Conservation (phyloP, 192 early-diverging fungal genomes). For the Mortierella antarctica region DNA sequence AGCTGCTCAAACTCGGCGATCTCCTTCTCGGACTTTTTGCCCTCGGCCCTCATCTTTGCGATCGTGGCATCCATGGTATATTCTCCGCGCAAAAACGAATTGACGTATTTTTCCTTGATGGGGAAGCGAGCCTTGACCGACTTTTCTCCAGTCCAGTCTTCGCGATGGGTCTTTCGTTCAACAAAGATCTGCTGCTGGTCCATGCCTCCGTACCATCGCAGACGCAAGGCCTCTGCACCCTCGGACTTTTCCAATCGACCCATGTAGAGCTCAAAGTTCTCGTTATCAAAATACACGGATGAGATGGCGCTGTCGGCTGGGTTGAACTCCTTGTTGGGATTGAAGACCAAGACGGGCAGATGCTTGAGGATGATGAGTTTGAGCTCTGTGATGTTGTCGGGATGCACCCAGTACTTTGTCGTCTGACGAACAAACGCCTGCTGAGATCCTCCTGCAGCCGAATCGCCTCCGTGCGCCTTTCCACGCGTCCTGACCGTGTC, state of each 20-base stretch:
- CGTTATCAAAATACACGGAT: conserved; percentile 98
- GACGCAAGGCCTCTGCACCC: conserved; percentile 92
- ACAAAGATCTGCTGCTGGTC: conserved; percentile 90
- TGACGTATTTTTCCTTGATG: conserved; percentile 96
- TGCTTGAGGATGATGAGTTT: conserved; percentile 94
- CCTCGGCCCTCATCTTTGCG: conserved; percentile 81
- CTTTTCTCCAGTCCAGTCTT: conserved; percentile 98
- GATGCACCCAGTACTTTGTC: conserved; percentile 99
- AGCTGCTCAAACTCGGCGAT: conserved; percentile 79
- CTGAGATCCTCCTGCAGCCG: conserved; percentile 64
- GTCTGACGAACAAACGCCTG: conserved; percentile 92
- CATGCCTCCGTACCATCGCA: conserved; percentile 98
- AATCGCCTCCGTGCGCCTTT: conserved; percentile 67
- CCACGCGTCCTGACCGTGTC: conserved; percentile 84
- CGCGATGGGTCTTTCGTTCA: conserved; percentile 97
- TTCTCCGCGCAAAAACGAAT: conserved; percentile 83
- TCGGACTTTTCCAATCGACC: conserved; percentile 93
- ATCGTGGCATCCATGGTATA: conserved; percentile 85
- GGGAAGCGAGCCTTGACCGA: conserved; percentile 94
- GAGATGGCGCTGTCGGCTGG: conserved; percentile 91
- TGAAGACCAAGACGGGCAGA: conserved; percentile 94
- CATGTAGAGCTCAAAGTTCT: conserved; percentile 91
- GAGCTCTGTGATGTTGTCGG: conserved; percentile 96
- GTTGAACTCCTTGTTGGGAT: conserved; percentile 78
- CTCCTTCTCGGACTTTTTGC: conserved; percentile 87